phyloP scores from a whole-genome alignment of 78 protist species.

The Diacronema lutheri region DNA sequence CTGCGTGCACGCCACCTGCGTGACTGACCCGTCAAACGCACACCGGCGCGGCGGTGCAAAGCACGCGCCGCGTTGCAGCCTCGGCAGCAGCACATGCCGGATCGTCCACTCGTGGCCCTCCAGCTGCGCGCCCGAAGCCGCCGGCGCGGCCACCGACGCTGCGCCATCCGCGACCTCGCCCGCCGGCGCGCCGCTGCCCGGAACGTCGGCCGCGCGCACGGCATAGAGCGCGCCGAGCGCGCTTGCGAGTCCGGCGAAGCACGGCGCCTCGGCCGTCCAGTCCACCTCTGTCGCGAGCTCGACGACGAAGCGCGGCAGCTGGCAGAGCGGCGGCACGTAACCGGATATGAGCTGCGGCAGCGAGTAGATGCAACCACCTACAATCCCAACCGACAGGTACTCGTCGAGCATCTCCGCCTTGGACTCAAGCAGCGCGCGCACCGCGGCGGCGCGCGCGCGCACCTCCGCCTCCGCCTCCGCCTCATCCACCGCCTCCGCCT shows the following conservation, averaged over 20 bases:
- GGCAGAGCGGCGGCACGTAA: conserved; percentile 64
- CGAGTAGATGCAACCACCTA: conserved; percentile 32
- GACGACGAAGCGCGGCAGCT: conserved; percentile 56
- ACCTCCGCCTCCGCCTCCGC: too few species aligned
- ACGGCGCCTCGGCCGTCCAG: conserved; percentile 64
- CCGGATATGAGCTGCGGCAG: conserved; percentile 65
- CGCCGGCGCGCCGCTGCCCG: not conserved
- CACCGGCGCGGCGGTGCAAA: conserved; percentile 55
- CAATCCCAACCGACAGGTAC: conserved; percentile 53
- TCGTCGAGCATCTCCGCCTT: conserved; percentile 54
- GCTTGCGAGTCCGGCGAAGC: conserved; percentile 49
- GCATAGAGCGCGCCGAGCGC: conserved; percentile 50
- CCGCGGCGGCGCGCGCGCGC: too few species aligned
- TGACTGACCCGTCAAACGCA: conserved; percentile 59
- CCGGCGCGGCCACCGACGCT: not conserved
- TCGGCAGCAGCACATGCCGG: conserved; percentile 67
- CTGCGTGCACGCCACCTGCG: conserved; percentile 67
- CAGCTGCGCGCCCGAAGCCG: not conserved
- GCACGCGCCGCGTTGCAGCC: not conserved
- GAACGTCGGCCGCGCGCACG: not conserved
- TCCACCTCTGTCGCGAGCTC: conserved; percentile 61
- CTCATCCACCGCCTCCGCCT: too few species aligned
- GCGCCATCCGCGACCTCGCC: not conserved
- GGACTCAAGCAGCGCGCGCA: too few species aligned
- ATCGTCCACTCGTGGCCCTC: conserved; percentile 36